These are phyloP conservation scores for Chlorella sp. DNA, from an alignment of 139 green algal species.

Conservation along the genomic window DNA sequence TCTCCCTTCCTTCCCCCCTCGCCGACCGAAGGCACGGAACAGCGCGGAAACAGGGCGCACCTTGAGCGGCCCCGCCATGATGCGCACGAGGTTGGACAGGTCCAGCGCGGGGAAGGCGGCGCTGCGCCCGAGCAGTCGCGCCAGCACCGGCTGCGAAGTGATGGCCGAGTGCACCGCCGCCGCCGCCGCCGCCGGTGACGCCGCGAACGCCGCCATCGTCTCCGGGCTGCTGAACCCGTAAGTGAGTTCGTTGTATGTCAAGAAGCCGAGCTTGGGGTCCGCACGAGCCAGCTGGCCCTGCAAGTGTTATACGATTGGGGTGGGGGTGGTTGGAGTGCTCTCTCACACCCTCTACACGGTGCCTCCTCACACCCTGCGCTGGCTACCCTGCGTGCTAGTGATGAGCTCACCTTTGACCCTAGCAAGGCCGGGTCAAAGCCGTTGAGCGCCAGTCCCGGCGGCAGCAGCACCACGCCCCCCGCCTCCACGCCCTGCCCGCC, in stretches of 20 bases:
- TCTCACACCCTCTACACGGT: too few relatives aligned
- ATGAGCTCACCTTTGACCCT: background rate
- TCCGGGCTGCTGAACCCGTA: background rate
- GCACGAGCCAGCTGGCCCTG: constrained; percentile 13
- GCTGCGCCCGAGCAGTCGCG: constrained; percentile 25
- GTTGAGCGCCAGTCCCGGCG: constrained; percentile 1
- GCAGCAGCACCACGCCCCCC: background rate
- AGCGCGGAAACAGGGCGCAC: background rate
- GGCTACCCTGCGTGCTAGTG: too few relatives aligned
- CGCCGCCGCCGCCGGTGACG: background rate
- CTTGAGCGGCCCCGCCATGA: constrained; percentile 15
- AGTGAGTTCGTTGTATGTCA: background rate
- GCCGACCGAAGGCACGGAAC: too few relatives aligned
- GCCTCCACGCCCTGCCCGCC: too few relatives aligned
- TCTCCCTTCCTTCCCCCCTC: too few relatives aligned
- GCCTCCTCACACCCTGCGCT: too few relatives aligned
- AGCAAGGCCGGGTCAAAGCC: constrained; percentile 8
- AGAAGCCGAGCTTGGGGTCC: constrained; percentile 6
- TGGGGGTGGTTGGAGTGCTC: too few relatives aligned
- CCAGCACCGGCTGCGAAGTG: constrained; percentile 32
- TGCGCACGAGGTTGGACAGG: background rate
- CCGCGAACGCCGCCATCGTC: background rate
- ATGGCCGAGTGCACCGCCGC: constrained; percentile 2
- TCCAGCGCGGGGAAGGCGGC: constrained; percentile 14
- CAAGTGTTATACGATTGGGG: too few relatives aligned